phyloP scores from a whole-genome alignment of 768 basidiomycete genomes.

The Xerocomellus chrysenteron region DNA sequence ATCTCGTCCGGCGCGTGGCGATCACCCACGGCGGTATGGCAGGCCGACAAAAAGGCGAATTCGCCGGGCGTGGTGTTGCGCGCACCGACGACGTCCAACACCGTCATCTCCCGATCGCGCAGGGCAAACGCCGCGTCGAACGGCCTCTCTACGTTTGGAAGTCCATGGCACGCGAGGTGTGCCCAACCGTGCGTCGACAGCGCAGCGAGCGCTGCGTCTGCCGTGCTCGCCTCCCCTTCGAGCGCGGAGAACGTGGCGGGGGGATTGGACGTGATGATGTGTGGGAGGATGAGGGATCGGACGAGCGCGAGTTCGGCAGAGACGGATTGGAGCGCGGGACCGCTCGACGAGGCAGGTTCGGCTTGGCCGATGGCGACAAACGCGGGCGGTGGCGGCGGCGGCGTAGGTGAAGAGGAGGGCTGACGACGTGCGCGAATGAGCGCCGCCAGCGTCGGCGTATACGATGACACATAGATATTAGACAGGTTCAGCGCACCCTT shows the following conservation, averaged over 20 bases:
- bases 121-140: conserved; percentile 29
- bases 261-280: neutral
- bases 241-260: conserved; percentile 8
- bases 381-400: neutral
- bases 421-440: conserved; percentile 24
- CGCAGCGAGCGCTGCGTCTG: conserved; percentile 8
- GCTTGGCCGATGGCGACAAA: conserved; percentile 25
- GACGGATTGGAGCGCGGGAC: conserved; percentile 14
- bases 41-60: conserved; percentile 37
- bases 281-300: conserved; percentile 13
- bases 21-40: conserved; percentile 30
- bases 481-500: conserved; percentile 7
- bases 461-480: conserved; percentile 32
- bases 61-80: neutral
- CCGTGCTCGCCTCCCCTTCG: conserved; percentile 13
- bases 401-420: neutral
- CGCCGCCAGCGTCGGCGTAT: conserved; percentile 33
- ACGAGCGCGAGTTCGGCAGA: conserved; percentile 22
- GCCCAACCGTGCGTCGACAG: conserved; percentile 26
- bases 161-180: conserved; percentile 35
- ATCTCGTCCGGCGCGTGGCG: conserved; percentile 30
- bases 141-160: conserved; percentile 20
- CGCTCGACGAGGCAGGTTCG: neutral
- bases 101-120: conserved; percentile 18
- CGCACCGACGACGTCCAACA: conserved; percentile 24